Base-by-base conservation (phyloP, 2,329 filamentous ascomycete species). In the Macroventuria anomochaeta region DNA sequence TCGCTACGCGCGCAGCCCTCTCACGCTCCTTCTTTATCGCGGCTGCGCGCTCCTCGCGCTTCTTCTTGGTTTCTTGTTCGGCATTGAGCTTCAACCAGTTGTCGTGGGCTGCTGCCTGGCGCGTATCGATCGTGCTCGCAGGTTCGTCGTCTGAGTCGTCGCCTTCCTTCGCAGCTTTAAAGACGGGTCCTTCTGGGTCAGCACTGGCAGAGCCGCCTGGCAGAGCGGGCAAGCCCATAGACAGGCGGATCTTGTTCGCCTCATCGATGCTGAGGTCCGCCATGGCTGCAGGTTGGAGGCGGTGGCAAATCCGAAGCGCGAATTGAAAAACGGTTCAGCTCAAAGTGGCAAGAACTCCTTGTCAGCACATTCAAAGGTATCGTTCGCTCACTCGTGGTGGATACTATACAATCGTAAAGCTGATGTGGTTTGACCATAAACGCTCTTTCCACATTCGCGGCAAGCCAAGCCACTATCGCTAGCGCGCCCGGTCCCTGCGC, bases 1-100 rank as follows among this genome's bases (percentile, higher is more conserved):
- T 84, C 12, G 87, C 81, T 68, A 87, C 84, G 47, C 91, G 86
- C 74, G 91, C 89, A 3, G 90, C 92, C 53, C 85, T 82, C 70
- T 99, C 95, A 65, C 92, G 88, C 34, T 91, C 92, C 75, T 88
- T 95, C 75, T 93, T 93, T 65, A 96, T 87, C 1, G 90, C 88
- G 10, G 88, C 88, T n/a, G 88, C 86, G 67, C 88, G 88, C 67
- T 90, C 88, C 59, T 96, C 89, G 51, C 91, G 90, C 69, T 85
- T 88, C 68, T 82, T 86, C 78, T 91, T 96, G 12, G 88, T 85
- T 21, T 85, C 83, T 62, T 76, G 74, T 59, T 96, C 91, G 15
- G 88, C 89, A 57, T 87, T 83, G 4, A 85, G 74, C 64, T 82
- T 83, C 68, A 83, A 88, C 88, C 72, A 95, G 72, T 95, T 95